Base-by-base conservation (phyloP, 2,329 filamentous ascomycete species). In the Pseudogymnoascus sp. region DNA sequence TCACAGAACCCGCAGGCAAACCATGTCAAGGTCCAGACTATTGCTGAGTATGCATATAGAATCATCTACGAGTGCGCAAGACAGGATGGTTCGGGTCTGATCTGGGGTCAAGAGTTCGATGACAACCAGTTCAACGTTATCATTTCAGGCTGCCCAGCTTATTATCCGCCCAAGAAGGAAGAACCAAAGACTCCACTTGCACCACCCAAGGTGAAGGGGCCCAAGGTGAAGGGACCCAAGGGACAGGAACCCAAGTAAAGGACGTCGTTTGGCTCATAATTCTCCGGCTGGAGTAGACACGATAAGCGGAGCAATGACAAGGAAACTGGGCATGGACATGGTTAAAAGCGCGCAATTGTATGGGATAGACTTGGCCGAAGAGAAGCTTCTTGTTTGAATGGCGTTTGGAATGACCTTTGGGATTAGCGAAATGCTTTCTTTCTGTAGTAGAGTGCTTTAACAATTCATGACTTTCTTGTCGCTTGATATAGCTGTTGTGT, bases 61-160 rank as follows among this genome's bases (percentile, higher is more conserved):
- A 60, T 60, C 59, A 60, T 60, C 59, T 60, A 60, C 25, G 59
- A 60, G 59, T 60, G 59, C 36, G 59, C 59, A 4, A 60, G 38
- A n/a, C 59, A 60, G 36, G 59, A 60, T 60, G 59, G 59, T n/a
- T 60, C 59, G 21, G 59, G 59, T 25, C 12, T 60, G 28, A 60
- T 60, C 59, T 60, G 59, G 59, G 59, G 59, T 6, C 59, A 60
- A 31, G 21, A 60, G 59, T 60, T 60, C 12, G 59, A 23, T 40
- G 34, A 23, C 34, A 60, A 60, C 1, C 10, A 60, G 36, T 60
- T 40, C 59, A 60, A 60, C 36, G 59, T 60, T 40, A 60, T 60
- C n/a, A 40, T 60, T 31, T 40, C 36, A 38, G 59, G 36, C 34
- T 60, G 59, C 36, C 59, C 59, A 40, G 59, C 28, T 0, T 7